These are phyloP conservation scores for Choiromyces venosus DNA, from an alignment of 495 filamentous ascomycete species.

Conservation along the genomic window DNA sequence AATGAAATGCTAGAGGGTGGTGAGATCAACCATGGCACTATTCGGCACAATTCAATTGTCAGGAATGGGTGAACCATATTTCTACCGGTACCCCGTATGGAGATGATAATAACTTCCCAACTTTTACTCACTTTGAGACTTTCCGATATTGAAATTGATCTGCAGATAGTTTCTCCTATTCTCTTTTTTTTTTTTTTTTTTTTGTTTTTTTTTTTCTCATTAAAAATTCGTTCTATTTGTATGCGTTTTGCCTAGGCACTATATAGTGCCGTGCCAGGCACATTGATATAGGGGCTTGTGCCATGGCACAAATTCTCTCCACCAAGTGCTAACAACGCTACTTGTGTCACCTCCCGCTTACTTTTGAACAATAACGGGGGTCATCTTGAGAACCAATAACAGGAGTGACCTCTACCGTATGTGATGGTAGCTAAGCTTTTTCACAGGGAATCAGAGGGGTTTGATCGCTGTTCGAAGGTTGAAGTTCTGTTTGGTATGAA, in stretches of 20 bases:
- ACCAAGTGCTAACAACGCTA: no score
- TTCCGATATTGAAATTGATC: neutral
- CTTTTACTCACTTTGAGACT: neutral
- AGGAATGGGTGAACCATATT: neutral
- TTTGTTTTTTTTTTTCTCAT: no score
- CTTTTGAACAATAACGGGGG: neutral
- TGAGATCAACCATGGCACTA: neutral
- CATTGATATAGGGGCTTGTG: no score
- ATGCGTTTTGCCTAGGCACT: no score
- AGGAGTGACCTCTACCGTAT: neutral
- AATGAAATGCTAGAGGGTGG: neutral
- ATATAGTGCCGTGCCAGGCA: no score
- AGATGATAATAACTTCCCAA: neutral
- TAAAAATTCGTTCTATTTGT: no score
- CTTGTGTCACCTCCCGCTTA: neutral
- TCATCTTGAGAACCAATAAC: neutral
- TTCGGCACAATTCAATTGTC: neutral
- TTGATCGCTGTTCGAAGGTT: neutral
- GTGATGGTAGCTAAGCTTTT: neutral
- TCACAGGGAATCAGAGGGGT: neutral
- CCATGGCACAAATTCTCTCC: no score
- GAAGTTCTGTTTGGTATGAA: neutral
- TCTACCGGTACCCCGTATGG: neutral
- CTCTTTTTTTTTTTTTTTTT: no score
- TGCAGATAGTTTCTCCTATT: no score